Percentiles rank a stretch among this genome's conserved stretches.
Conservation (phyloP, 2,329 filamentous ascomycete species). For the Blastomyces percursus region DNA sequence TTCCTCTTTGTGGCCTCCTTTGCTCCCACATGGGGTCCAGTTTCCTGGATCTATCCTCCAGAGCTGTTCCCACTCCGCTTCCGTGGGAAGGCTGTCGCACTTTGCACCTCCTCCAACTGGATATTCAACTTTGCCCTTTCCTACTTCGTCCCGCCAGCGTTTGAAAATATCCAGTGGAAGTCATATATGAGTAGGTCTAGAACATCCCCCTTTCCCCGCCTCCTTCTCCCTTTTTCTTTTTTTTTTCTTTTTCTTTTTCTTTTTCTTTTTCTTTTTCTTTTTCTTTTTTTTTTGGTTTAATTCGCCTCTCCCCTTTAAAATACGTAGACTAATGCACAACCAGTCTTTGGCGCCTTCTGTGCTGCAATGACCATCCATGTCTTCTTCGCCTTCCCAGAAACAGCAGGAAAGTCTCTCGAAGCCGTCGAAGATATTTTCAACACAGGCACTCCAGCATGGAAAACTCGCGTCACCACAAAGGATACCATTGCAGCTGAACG, state of each 20-base stretch:
- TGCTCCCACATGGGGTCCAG: conserved; percentile 52
- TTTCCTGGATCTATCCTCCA: conserved; percentile 46
- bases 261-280: too few species aligned
- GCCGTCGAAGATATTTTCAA: conserved; percentile 58
- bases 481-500: conserved; percentile 1
- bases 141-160: conserved; percentile 10
- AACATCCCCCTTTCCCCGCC: not conserved
- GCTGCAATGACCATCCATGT: conserved; percentile 53
- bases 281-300: not conserved
- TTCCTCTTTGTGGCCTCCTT: conserved; percentile 47
- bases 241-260: too few species aligned
- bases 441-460: conserved; percentile 1
- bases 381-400: conserved; percentile 51
- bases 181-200: conserved; percentile 21
- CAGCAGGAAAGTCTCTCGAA: conserved; percentile 56
- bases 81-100: conserved; percentile 9
- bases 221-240: too few species aligned
- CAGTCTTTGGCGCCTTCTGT: conserved; percentile 58
- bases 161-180: conserved; percentile 10
- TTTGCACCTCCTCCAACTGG: conserved; percentile 12
- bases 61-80: conserved; percentile 19
- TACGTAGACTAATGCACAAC: not conserved
- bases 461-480: conserved; percentile 5
- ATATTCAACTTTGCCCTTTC: conserved; percentile 10
- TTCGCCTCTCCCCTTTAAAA: not conserved